These are phyloP conservation scores for Arabidopsis arenosa DNA, from an alignment of 345 rosid species.

Conservation along the genomic window DNA sequence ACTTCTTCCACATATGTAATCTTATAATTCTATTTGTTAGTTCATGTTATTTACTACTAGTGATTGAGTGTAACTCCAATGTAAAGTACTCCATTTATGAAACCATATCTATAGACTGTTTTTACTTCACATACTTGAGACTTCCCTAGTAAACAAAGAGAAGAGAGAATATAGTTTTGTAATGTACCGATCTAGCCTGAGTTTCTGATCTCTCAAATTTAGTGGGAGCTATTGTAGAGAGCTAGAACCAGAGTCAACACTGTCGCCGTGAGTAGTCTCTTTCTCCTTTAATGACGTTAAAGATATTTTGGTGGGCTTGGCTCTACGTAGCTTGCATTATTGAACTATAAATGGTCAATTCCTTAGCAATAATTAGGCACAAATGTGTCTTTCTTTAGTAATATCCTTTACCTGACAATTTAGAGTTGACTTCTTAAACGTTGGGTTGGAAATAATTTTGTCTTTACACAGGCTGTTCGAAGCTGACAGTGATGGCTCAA, in stretches of 20 bases:
- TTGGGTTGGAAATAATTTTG: background rate
- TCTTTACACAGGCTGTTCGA: conserved; percentile 28
- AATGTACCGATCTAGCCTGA: background rate
- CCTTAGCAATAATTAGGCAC: conserved; percentile 23
- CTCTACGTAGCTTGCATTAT: conserved; percentile 32
- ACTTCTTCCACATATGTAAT: conserved; percentile 15
- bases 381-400: conserved; percentile 22
- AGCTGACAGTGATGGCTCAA: conserved; percentile 38
- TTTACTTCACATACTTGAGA: background rate
- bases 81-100: conserved; percentile 38
- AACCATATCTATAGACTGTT: conserved; percentile 2
- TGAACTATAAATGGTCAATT: conserved; percentile 10
- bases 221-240: background rate
- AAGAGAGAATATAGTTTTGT: background rate
- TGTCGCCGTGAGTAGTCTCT: conserved; percentile 6
- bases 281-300: conserved; percentile 8
- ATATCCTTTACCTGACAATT: conserved; percentile 24
- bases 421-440: conserved; percentile 33
- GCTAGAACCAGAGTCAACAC: conserved; percentile 16
- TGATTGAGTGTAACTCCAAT: conserved; percentile 34
- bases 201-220: background rate
- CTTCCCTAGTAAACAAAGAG: conserved; percentile 14
- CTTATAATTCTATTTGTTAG: conserved; percentile 34
- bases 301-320: background rate
- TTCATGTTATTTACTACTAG: conserved; percentile 34